phyloP scores from a whole-genome alignment of 306 rosid species.

The Prosopis cineraria region DNA sequence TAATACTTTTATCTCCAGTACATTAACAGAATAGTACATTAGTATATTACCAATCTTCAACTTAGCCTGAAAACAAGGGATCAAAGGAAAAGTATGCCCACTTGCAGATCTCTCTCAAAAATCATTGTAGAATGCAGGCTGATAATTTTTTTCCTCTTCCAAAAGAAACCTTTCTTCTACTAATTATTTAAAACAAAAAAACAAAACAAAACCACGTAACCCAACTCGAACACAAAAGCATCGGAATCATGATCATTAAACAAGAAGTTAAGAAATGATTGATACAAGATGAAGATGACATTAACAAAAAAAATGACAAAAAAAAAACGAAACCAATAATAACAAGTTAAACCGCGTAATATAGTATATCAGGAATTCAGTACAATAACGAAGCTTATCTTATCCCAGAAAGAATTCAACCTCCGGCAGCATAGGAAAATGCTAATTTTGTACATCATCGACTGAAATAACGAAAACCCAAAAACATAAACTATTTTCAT shows the following conservation, averaged over 20 bases:
- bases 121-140: not conserved
- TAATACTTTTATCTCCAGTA: slow-evolving; percentile 14
- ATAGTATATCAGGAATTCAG: not conserved
- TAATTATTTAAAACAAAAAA: not conserved
- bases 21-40: not conserved
- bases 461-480: not conserved
- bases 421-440: not conserved
- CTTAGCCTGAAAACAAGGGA: too few species aligned
- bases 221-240: not conserved
- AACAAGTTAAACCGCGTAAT: not conserved
- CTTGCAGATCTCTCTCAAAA: not conserved
- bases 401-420: not conserved
- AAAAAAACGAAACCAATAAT: not conserved
- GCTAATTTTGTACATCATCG: not conserved
- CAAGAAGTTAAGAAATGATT: slow-evolving; percentile 10
- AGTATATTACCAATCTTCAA: slow-evolving; percentile 9
- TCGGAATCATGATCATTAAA: slow-evolving; percentile 12
- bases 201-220: not conserved
- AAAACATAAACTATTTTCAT: not conserved
- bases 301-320: not conserved
- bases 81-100: slow-evolving; percentile 10
- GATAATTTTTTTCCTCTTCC: not conserved
- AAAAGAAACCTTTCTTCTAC: not conserved
- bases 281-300: not conserved
- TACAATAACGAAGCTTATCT: not conserved